Base-by-base conservation (phyloP, 352 stramenopile genomes). In the Globisporangium takayamanum region DNA sequence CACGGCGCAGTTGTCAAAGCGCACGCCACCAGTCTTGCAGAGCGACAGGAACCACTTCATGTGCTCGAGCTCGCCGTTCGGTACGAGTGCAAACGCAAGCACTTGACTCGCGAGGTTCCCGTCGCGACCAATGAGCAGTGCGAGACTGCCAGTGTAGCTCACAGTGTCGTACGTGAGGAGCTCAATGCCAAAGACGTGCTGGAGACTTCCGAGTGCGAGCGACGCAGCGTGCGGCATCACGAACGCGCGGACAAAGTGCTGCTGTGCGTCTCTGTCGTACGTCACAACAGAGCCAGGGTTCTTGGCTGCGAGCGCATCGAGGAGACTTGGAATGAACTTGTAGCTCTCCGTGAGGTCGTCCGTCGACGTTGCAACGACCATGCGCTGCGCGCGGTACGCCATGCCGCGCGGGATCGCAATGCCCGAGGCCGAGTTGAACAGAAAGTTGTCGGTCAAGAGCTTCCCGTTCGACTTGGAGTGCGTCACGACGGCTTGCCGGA, bases 301-400 rank as follows among this genome's bases (percentile, higher is more conserved):
- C 67, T 92, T 92, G 53, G 73, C 78, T 26, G 64, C 67, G 62
- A 92, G 88, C 12, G 78, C 83, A 45, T 87, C 73, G 4, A 90
- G 62, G 30, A 92, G 58, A 52, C 77, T 88, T 16, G 82, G 78
- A 11, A 92, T 86, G 56, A 88, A 92, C 68, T 92, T 92, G 73
- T 92, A 92, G 65, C 79, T 89, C 53, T 92, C 82, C 0, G 80
- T 81, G 36, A 92, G 62, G 54, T 92, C 82, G 44, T 92, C 80
- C 0, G 81, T 88, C 2, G 82, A 92, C 16, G 74, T 83, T 0
- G 77, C 75, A 28, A 89, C 79, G 8, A 92, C 81, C 11, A 92
- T 56, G 3, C 78, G 74, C 60, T 92, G 81, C 0, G 82, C 82
- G 26, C 82, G 80, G 52, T 92, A 92, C 18, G 82, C 82, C 78